phyloP scores from a whole-genome alignment of 1,284 basidiomycete species.

The Cystobasidium slooffiae region DNA sequence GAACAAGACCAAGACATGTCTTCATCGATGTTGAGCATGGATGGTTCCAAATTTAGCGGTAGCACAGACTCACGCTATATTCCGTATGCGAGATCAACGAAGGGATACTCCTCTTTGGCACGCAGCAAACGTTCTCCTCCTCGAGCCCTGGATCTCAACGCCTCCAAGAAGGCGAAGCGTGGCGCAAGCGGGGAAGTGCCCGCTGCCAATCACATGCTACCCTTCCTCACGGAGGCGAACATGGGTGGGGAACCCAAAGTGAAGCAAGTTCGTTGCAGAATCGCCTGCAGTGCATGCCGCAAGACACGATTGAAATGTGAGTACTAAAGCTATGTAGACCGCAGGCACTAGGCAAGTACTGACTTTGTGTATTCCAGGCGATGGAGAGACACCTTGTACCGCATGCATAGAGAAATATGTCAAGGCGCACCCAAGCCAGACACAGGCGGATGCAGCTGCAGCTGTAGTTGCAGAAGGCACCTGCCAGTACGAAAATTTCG shows the following conservation, averaged over 20 bases:
- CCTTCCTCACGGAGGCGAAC: background rate
- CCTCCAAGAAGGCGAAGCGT: conserved; percentile 24
- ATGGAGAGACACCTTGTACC: conserved; percentile 33
- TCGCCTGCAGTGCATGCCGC: conserved; percentile 40
- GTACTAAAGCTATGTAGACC: background rate
- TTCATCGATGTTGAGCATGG: background rate
- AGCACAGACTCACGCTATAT: conserved; percentile 12
- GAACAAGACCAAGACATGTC: conserved; percentile 12
- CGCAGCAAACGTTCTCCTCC: conserved; percentile 6
- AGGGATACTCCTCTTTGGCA: background rate
- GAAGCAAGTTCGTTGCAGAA: conserved; percentile 29
- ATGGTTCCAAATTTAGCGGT: background rate
- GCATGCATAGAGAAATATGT: conserved; percentile 40
- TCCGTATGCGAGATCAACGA: conserved; percentile 22
- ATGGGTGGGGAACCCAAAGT: background rate
- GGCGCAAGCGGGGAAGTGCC: background rate
- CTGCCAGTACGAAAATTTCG: conserved; percentile 32
- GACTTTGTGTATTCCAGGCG: conserved; percentile 9
- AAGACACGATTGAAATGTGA: conserved; percentile 41
- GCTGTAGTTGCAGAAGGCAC: background rate
- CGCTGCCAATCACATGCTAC: background rate
- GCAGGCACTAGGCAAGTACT: background rate
- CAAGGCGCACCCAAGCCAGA: conserved; percentile 21
- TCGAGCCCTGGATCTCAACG: background rate
- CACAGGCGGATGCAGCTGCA: conserved; percentile 15